phyloP scores from a whole-genome alignment of 805 yeast genomes.

The Saccharomycopsis sp. region DNA sequence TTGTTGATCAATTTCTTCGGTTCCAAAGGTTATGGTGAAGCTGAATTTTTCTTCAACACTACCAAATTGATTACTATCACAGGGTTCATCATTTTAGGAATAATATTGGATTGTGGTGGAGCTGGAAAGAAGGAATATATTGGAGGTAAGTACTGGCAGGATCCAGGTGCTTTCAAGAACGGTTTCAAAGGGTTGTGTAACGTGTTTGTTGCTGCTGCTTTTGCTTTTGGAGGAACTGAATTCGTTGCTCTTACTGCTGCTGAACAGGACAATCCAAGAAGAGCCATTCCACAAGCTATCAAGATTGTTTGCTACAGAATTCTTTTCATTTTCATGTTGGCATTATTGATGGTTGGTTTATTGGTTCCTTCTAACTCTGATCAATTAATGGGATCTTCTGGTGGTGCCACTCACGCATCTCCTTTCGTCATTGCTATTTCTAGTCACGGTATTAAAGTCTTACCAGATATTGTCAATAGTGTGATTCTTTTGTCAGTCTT shows the following conservation, averaged over 20 bases:
- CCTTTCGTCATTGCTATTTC: conserved; percentile 62
- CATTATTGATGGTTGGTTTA: conserved; percentile 43
- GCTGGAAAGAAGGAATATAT: conserved; percentile 39
- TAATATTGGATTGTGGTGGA: conserved; percentile 39
- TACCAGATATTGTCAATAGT: conserved; percentile 60
- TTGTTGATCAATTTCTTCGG: conserved; percentile 44
- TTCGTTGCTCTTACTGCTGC: conserved; percentile 54
- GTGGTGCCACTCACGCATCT: conserved; percentile 45
- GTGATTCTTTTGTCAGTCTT: conserved; percentile 56
- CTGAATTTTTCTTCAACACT: conserved; percentile 57
- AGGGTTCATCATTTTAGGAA: conserved; percentile 52
- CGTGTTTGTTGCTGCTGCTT: conserved; percentile 50
- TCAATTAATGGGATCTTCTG: conserved; percentile 37
- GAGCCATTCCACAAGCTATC: conserved; percentile 50
- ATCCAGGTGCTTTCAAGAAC: conserved; percentile 49
- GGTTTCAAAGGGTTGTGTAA: conserved; percentile 51
- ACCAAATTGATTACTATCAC: conserved; percentile 56
- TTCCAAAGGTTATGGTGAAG: conserved; percentile 54
- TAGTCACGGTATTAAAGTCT: conserved; percentile 46
- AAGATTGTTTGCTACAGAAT: conserved; percentile 53
- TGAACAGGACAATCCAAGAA: conserved; percentile 48
- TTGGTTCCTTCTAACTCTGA: conserved; percentile 46
- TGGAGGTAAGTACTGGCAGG: conserved; percentile 44
- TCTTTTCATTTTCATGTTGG: conserved; percentile 41
- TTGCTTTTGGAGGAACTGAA: conserved; percentile 58